phyloP scores from a whole-genome alignment of 2,329 filamentous ascomycete species.

The Sphaerulina populicola region DNA sequence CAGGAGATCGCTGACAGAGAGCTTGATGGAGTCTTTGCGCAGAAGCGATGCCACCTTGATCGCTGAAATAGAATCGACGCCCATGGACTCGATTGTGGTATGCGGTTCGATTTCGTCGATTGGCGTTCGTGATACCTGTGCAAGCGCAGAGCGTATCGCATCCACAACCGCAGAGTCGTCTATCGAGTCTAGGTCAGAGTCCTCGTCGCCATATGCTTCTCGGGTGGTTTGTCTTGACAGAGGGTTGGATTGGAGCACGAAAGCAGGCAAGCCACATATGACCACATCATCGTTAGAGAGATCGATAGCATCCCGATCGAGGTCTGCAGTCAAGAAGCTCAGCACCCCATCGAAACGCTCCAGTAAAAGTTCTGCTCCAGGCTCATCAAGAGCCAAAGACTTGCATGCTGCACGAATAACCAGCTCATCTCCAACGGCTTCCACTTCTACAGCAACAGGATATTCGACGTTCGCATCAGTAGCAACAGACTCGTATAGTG shows the following conservation, averaged over 20 bases:
- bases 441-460: constrained; percentile 73
- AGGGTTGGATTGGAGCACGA: constrained; percentile 24
- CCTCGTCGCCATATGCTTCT: constrained; percentile 1
- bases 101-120: constrained; percentile 48
- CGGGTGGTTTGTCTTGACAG: constrained; percentile 11
- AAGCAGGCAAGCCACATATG: constrained; percentile 55
- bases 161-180: constrained; percentile 7
- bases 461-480: constrained; percentile 67
- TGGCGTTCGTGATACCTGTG: constrained; percentile 51
- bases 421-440: constrained; percentile 49
- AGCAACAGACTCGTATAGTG: constrained; percentile 55
- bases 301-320: constrained; percentile 46
- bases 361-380: constrained; percentile 47
- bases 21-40: constrained; percentile 51
- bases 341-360: constrained; percentile 53
- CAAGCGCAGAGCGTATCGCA: constrained; percentile 41
- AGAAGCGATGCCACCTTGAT: constrained; percentile 73
- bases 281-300: constrained; percentile 49
- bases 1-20: constrained; percentile 65
- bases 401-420: constrained; percentile 68
- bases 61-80: constrained; percentile 83
- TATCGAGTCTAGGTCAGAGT: neutral
- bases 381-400: constrained; percentile 43
- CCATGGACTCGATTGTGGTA: constrained; percentile 70
- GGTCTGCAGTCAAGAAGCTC: constrained; percentile 44